Evolutionary conservation across 2,329 filamentous ascomycete species (phyloP).

Genomic region (Neoascochyta sp.): DNA sequence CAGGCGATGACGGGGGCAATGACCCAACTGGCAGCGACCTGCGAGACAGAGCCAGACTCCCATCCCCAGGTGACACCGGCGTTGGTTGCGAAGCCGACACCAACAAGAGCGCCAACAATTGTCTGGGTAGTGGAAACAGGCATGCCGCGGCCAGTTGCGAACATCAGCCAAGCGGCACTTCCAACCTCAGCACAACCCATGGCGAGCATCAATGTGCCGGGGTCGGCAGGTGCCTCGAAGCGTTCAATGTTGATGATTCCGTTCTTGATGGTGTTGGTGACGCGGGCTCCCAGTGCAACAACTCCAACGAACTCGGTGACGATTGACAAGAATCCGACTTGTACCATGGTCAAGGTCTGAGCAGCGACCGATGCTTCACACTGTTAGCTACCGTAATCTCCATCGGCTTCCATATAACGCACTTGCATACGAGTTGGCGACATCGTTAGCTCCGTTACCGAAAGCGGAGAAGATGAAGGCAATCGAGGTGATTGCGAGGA

Average conservation of each 20-base stretch:
- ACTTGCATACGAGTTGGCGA: slow-evolving; percentile 53
- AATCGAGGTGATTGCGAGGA: slow-evolving; percentile 40
- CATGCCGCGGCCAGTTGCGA: slow-evolving; percentile 51
- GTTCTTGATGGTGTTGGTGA: slow-evolving; percentile 60
- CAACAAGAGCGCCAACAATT: slow-evolving; percentile 57
- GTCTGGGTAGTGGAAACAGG: slow-evolving; percentile 62
- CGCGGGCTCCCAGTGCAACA: slow-evolving; percentile 52
- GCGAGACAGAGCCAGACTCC: slow-evolving; percentile 24
- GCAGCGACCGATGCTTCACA: slow-evolving; percentile 43
- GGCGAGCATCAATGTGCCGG: slow-evolving; percentile 56
- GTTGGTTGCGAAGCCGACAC: slow-evolving; percentile 53
- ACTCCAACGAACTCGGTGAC: slow-evolving; percentile 53
- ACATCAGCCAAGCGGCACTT: slow-evolving; percentile 55
- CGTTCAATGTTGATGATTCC: slow-evolving; percentile 52
- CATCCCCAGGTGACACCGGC: slow-evolving; percentile 24
- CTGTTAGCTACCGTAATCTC: slow-evolving; percentile 4
- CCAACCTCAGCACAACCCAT: slow-evolving; percentile 56
- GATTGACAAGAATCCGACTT: slow-evolving; percentile 49
- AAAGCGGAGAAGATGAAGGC: slow-evolving; percentile 37
- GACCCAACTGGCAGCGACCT: slow-evolving; percentile 45
- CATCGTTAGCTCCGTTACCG: slow-evolving; percentile 49
- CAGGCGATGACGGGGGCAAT: slow-evolving; percentile 50
- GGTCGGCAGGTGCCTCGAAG: slow-evolving; percentile 43
- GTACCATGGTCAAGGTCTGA: slow-evolving; percentile 50
- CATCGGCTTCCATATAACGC: slow-evolving; percentile 11